Conservation (phyloP, 2,329 filamentous ascomycete genomes). For the Cladosporium austrohemisphaericum region DNA sequence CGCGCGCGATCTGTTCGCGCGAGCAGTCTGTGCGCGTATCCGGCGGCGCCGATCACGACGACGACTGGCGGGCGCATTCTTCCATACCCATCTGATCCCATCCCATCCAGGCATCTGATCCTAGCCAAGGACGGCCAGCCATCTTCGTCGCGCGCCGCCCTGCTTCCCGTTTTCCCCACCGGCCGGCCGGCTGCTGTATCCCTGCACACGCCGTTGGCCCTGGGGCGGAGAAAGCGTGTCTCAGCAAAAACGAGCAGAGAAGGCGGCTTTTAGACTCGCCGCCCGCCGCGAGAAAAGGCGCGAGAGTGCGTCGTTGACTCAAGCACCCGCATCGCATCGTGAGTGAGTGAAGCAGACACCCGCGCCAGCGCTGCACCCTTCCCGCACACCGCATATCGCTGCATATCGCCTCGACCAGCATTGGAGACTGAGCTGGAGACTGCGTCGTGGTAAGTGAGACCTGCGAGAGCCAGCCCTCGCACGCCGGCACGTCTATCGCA, state of each 20-base stretch:
- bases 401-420: background rate
- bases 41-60: constrained; percentile 10
- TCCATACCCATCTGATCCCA: background rate
- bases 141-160: background rate
- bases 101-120: too few species aligned
- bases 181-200: constrained; percentile 12
- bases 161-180: constrained; percentile 1
- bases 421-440: too few species aligned
- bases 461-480: constrained; percentile 8
- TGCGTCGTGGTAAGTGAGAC: too few species aligned
- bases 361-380: constrained; percentile 10
- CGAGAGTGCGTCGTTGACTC: constrained; percentile 7
- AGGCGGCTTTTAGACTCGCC: constrained; percentile 13
- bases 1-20: constrained; percentile 13
- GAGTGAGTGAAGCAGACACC: background rate
- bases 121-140: constrained; percentile 6
- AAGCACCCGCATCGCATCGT: constrained; percentile 4
- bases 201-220: constrained; percentile 14
- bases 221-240: constrained; percentile 15
- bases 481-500: constrained; percentile 6
- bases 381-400: constrained; percentile 11
- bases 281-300: too few species aligned
- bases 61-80: constrained; percentile 1
- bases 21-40: constrained; percentile 11
- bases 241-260: constrained; percentile 16